Evolutionary conservation across 371 early-diverging fungal species (phyloP).

Genomic region (Apophysomyces sp.): DNA sequence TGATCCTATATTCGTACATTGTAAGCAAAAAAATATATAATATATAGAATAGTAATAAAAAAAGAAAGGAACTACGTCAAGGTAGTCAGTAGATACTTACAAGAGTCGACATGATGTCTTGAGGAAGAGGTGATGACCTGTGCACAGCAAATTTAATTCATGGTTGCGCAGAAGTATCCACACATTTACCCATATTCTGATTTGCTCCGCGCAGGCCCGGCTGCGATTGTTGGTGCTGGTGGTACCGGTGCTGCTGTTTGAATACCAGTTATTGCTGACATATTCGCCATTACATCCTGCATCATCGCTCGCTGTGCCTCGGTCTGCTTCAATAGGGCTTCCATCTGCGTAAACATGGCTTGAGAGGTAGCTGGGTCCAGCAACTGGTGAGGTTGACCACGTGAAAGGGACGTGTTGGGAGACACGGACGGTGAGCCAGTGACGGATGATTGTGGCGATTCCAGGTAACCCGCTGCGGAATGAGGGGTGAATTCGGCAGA

Average conservation of each 20-base stretch:
- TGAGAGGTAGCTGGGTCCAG: constrained; percentile 8
- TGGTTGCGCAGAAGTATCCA: not conserved
- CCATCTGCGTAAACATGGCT: constrained; percentile 26
- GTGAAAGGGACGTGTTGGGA: constrained; percentile 25
- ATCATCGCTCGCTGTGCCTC: constrained; percentile 33
- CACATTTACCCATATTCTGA: not conserved
- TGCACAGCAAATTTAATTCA: not conserved
- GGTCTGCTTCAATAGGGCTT: constrained; percentile 31
- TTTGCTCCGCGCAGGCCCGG: not conserved
- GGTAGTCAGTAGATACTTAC: constrained; percentile 3
- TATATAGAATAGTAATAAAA: too few relatives aligned
- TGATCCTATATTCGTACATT: too few relatives aligned
- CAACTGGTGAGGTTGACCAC: constrained; percentile 19
- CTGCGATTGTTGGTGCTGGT: not conserved
- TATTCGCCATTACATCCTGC: constrained; percentile 24
- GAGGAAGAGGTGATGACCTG: not conserved
- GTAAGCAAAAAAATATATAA: too few relatives aligned
- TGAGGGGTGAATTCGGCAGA: not conserved
- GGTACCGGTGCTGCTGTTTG: not conserved
- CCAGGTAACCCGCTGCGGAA: not conserved
- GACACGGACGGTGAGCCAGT: constrained; percentile 21
- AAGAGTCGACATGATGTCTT: constrained; percentile 1
- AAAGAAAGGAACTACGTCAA: not conserved
- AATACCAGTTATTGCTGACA: constrained; percentile 6
- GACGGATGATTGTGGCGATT: constrained; percentile 8